phyloP scores from a whole-genome alignment of 495 filamentous ascomycete species.

The Aspergillus homomorphus region DNA sequence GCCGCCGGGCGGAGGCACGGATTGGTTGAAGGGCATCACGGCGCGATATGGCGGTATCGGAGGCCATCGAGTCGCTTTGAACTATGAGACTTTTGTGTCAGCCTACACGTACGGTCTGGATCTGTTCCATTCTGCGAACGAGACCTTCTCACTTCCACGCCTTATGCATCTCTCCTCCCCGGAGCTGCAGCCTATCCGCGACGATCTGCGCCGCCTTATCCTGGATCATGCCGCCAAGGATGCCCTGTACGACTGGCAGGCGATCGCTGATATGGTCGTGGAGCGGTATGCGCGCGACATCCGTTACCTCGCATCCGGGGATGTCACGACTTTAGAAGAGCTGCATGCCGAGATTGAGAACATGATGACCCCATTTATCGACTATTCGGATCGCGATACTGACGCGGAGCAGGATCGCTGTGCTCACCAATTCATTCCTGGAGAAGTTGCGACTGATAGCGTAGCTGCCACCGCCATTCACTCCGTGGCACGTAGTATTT shows the following conservation, averaged over 20 bases:
- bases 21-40: conserved; percentile 42
- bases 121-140: conserved; percentile 33
- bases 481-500: conserved; percentile 47
- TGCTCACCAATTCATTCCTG: conserved; percentile 44
- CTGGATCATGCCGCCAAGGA: conserved; percentile 19
- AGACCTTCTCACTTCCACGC: conserved; percentile 42
- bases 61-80: conserved; percentile 48
- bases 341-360: conserved; percentile 45
- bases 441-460: conserved; percentile 7
- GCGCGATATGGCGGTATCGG: conserved; percentile 60
- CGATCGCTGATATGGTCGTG: conserved; percentile 58
- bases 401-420: conserved; percentile 45
- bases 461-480: conserved; percentile 42
- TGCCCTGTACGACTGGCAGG: conserved; percentile 54
- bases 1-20: conserved; percentile 1
- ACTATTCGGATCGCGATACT: conserved; percentile 38
- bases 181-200: conserved; percentile 40
- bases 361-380: conserved; percentile 49
- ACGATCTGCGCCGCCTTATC: conserved; percentile 41
- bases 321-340: conserved; percentile 28
- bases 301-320: conserved; percentile 42
- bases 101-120: conserved; percentile 54
- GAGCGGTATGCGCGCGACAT: conserved; percentile 54
- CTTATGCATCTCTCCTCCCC: conserved; percentile 33
- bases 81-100: conserved; percentile 61